Evolutionary conservation across 768 basidiomycete genomes (phyloP), one percentile per base, ranked within the genome.

Genomic region (Rhizopogon roseolus): DNA sequence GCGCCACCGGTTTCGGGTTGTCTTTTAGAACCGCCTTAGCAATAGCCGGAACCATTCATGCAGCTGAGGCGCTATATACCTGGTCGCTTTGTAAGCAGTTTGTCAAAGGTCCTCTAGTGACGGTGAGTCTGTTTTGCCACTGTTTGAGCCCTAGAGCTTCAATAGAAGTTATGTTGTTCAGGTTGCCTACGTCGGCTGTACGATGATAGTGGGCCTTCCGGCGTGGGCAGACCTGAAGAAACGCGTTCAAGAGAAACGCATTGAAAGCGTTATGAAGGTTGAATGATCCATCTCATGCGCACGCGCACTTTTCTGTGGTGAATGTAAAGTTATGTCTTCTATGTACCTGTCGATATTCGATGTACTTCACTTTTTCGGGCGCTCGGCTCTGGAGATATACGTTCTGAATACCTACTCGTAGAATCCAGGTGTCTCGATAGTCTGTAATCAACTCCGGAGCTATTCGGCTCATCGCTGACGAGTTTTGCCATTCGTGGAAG

Each of bases 221-320:
- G 72, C 81, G 10, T 81, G 80, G 74, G 27, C 53, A 9, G 77
- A 81, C 56, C 66, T 91, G 56, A 72, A 80, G 51, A 76, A 68
- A 59, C 77, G 80, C 25, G 79, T 90, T 9, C 86, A 91, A 57
- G 68, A 72, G 32, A 82, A 83, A 14, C 77, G 88, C 2, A 92
- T 92, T 41, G 81, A 88, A 53, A 89, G 88, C 28, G 86, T 92
- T 4, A 84, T 88, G 85, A 92, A 91, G 66, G 78, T 79, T 9
- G 71, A 88, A 63, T 86, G 62, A 65, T 17, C 5, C 22, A 22
- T 3, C 13, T 19, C 19, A 6, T 19, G 7, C 5, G 2, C n/a
- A 32, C 8, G 29, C 44, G 29, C 32, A 16, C 44, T 32, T 32
- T 32, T 32, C 11, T 6, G 6, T 28, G 44, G 6, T 19, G 11